Conservation (phyloP, 805 yeast species). For the Hagleromyces aurorensis region DNA sequence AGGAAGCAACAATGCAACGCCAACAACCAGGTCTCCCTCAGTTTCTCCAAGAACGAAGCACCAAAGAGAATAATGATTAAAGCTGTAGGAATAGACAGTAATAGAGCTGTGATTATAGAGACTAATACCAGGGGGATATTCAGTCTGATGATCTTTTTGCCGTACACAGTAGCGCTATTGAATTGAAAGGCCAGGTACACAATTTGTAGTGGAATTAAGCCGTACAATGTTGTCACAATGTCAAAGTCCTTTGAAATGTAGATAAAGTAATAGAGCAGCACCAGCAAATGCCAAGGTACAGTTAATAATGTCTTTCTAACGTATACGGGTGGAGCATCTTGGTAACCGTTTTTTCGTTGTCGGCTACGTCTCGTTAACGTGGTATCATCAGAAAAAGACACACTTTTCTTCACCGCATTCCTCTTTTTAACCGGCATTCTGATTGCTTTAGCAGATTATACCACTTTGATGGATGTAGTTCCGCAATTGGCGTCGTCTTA, state of each 20-base stretch:
- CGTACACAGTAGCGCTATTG: slow-evolving; percentile 29
- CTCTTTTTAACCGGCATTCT: slow-evolving; percentile 22
- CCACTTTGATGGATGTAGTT: too few relatives aligned
- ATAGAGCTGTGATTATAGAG: slow-evolving; percentile 19
- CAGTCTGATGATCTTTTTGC: slow-evolving; percentile 27
- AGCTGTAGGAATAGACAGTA: slow-evolving; percentile 22
- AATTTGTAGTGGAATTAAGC: slow-evolving; percentile 31
- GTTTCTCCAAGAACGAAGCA: slow-evolving; percentile 58
- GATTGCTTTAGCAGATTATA: background rate
- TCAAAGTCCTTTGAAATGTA: slow-evolving; percentile 24
- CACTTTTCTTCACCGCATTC: slow-evolving; percentile 20
- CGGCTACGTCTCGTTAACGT: slow-evolving; percentile 19
- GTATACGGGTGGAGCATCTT: slow-evolving; percentile 29
- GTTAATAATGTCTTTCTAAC: slow-evolving; percentile 25
- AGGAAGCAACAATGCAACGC: slow-evolving; percentile 56
- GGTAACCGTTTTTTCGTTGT: slow-evolving; percentile 17
- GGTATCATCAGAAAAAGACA: slow-evolving; percentile 31
- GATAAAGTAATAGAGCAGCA: slow-evolving; percentile 30
- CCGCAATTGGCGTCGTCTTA: too few relatives aligned
- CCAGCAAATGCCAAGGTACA: slow-evolving; percentile 28
- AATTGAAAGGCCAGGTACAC: slow-evolving; percentile 30
- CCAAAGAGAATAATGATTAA: slow-evolving; percentile 57
- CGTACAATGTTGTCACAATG: slow-evolving; percentile 18
- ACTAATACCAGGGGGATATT: slow-evolving; percentile 19
- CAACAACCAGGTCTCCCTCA: slow-evolving; percentile 49